Evolutionary conservation across 1,284 basidiomycete species (phyloP).

Genomic region (Ceratobasidium sp.): DNA sequence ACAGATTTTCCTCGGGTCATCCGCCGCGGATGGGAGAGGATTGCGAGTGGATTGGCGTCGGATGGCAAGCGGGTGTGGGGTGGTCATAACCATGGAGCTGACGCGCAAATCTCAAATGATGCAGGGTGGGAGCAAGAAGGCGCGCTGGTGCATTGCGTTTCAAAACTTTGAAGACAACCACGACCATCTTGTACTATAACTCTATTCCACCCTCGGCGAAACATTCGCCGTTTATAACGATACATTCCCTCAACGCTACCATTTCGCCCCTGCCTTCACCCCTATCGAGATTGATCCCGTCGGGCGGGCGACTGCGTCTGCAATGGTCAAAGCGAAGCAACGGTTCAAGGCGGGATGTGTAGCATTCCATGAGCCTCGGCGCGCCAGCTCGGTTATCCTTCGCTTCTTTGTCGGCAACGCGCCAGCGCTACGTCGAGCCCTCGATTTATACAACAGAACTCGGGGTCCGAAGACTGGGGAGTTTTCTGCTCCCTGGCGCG

Average conservation of each 20-base stretch:
- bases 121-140: no score
- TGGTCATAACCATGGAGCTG: no score
- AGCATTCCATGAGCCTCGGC: slow-evolving; percentile 50
- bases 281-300: not conserved
- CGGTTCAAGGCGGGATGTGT: slow-evolving; percentile 57
- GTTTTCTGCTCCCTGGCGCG: slow-evolving; percentile 5
- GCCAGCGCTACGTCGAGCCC: slow-evolving; percentile 51
- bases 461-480: not conserved
- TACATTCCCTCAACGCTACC: slow-evolving; percentile 13
- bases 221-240: not conserved
- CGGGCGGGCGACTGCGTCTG: slow-evolving; percentile 39
- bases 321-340: slow-evolving; percentile 49
- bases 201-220: slow-evolving; percentile 7
- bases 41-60: no score
- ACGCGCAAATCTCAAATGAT: no score
- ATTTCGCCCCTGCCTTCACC: slow-evolving; percentile 15
- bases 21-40: no score
- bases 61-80: no score
- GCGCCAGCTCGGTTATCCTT: slow-evolving; percentile 8
- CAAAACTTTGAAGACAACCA: no score
- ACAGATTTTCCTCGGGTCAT: no score
- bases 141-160: no score
- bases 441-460: slow-evolving; percentile 48
- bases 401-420: slow-evolving; percentile 30
- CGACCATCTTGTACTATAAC: no score